Evolutionary conservation across 2,329 filamentous ascomycete genomes (phyloP).

Genomic region (Juglanconis sp.): DNA sequence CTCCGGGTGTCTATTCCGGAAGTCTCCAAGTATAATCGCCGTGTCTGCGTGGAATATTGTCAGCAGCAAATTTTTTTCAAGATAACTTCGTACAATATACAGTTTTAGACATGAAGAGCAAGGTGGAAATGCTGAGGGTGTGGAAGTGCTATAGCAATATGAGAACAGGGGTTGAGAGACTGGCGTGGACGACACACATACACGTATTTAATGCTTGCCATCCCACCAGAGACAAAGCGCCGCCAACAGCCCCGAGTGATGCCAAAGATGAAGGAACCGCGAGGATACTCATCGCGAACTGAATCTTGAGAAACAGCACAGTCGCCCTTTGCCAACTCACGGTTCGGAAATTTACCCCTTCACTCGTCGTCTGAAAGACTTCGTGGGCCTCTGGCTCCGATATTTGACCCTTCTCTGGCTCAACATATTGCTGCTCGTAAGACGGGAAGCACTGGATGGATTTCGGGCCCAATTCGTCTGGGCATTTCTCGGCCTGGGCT

Average conservation of each 20-base stretch:
- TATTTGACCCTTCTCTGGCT: neutral
- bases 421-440: neutral
- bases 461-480: neutral
- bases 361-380: slow-evolving; percentile 25
- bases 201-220: neutral
- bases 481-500: neutral
- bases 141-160: too few relatives aligned
- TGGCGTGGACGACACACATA: neutral
- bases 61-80: neutral
- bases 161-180: neutral
- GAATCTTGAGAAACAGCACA: slow-evolving; percentile 37
- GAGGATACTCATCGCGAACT: slow-evolving; percentile 27
- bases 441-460: neutral
- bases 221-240: slow-evolving; percentile 36
- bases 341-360: slow-evolving; percentile 28
- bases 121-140: too few relatives aligned
- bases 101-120: too few relatives aligned
- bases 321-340: slow-evolving; percentile 38
- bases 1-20: neutral
- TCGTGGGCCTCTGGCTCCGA: slow-evolving; percentile 9
- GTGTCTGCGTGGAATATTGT: neutral
- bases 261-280: slow-evolving; percentile 19
- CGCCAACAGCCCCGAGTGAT: slow-evolving; percentile 24
- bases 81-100: neutral
- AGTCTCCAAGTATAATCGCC: neutral